Conservation (phyloP, 2,329 filamentous ascomycete genomes). For the Trichoderma koningiopsis region DNA sequence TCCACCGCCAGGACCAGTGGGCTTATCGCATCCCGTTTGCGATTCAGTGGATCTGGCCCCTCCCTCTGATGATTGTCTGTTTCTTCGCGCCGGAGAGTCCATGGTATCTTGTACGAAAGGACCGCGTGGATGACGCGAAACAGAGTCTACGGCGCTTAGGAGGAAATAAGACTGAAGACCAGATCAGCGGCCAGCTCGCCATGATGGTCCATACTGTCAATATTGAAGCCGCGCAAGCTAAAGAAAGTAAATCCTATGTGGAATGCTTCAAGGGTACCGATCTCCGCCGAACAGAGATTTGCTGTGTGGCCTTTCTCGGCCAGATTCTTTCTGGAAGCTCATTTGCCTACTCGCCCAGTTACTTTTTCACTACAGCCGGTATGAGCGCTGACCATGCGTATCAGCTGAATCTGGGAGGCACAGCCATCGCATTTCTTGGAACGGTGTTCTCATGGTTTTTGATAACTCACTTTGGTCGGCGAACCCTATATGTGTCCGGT, state of each 20-base stretch:
- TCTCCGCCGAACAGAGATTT: slow-evolving; percentile 56
- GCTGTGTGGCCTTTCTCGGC: slow-evolving; percentile 32
- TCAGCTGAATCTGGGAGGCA: slow-evolving; percentile 43
- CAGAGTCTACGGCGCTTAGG: slow-evolving; percentile 39
- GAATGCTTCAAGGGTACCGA: slow-evolving; percentile 50
- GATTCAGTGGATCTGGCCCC: slow-evolving; percentile 25
- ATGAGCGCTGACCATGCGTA: slow-evolving; percentile 36
- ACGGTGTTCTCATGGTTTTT: slow-evolving; percentile 48
- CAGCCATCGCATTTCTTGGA: slow-evolving; percentile 45
- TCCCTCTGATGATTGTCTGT: slow-evolving; percentile 33
- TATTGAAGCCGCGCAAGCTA: slow-evolving; percentile 42
- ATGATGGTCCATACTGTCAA: slow-evolving; percentile 48
- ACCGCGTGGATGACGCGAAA: slow-evolving; percentile 30
- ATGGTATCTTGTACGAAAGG: slow-evolving; percentile 45
- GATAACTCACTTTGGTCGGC: slow-evolving; percentile 46
- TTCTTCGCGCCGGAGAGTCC: slow-evolving; percentile 38
- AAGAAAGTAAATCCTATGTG: slow-evolving; percentile 42
- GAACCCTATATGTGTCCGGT: slow-evolving; percentile 48
- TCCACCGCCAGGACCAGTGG: slow-evolving; percentile 42
- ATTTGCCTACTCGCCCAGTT: slow-evolving; percentile 43
- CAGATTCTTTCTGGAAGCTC: slow-evolving; percentile 22
- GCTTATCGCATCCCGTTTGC: slow-evolving; percentile 47
- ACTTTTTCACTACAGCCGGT: slow-evolving; percentile 43
- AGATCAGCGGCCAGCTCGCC: slow-evolving; percentile 35
- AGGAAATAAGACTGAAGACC: slow-evolving; percentile 6